A percentile compares a stretch with the other conserved stretches of the same genome.
Conservation (phyloP, 192 early-diverging fungal species). For the Coemansia sp. region DNA sequence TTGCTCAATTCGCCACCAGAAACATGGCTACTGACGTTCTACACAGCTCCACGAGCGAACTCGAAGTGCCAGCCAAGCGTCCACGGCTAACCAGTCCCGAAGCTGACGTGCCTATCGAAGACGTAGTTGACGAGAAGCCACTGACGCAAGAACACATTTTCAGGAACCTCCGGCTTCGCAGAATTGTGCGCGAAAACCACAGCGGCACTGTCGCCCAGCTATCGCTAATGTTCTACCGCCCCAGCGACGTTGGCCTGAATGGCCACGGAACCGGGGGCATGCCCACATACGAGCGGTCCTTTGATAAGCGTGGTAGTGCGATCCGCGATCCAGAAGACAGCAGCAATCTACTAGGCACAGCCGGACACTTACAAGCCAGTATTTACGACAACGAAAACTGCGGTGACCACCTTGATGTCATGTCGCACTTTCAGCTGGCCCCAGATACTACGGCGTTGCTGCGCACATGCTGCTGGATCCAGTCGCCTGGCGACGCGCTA, state of each 20-base stretch:
- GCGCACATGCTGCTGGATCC: constrained; percentile 75
- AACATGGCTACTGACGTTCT: not conserved
- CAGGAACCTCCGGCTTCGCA: constrained; percentile 73
- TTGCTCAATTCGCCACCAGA: not conserved
- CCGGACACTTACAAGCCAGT: constrained; percentile 73
- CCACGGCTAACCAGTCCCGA: constrained; percentile 41
- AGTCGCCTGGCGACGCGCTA: constrained; percentile 66
- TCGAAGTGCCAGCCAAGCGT: constrained; percentile 42
- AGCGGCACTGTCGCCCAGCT: constrained; percentile 73
- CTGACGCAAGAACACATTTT: constrained; percentile 65
- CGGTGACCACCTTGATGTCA: constrained; percentile 91
- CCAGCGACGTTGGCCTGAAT: constrained; percentile 25
- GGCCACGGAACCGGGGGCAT: constrained; percentile 59
- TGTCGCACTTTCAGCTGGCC: constrained; percentile 81
- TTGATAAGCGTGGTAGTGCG: constrained; percentile 73
- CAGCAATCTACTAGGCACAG: constrained; percentile 76
- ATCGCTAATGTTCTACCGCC: constrained; percentile 73
- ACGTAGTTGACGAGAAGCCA: constrained; percentile 23
- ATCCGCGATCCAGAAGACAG: constrained; percentile 66
- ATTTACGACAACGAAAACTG: constrained; percentile 94
- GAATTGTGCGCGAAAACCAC: constrained; percentile 93
- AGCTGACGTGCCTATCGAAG: not conserved
- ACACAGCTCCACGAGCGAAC: not conserved
- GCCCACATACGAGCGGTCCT: constrained; percentile 56
- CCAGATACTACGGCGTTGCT: constrained; percentile 42